Conservation (phyloP, 148 eudicot species). For the Vaccinium darrowii region DNA sequence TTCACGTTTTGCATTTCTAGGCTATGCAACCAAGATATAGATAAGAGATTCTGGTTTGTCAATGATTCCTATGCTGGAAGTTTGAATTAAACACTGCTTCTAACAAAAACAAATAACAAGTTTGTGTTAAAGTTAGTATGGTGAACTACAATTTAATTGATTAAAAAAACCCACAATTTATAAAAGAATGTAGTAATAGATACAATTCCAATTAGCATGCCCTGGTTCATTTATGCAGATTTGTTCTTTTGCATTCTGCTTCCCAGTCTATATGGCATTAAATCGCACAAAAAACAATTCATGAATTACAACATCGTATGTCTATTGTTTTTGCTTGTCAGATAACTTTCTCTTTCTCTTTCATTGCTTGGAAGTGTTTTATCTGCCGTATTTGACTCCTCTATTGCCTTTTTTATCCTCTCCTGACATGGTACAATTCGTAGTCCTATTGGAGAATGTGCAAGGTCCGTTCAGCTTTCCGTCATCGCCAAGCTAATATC, state of each 20-base stretch:
- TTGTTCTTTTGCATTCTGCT: neutral
- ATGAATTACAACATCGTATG: neutral
- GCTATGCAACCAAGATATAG: neutral
- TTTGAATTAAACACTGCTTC: too few species aligned
- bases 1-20: neutral
- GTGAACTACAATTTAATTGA: neutral
- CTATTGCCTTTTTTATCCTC: neutral
- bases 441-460: conserved; percentile 86
- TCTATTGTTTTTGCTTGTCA: neutral
- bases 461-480: conserved; percentile 60
- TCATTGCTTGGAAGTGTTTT: neutral
- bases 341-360: neutral
- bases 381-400: conserved; percentile 1
- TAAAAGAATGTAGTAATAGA: neutral
- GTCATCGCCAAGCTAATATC: conserved; percentile 60
- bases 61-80: neutral
- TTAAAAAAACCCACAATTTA: neutral
- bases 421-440: conserved; percentile 9
- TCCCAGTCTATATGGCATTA: neutral
- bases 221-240: neutral
- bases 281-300: neutral
- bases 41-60: neutral
- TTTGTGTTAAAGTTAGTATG: neutral
- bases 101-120: neutral
- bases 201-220: neutral